Conservation (phyloP, 2,329 filamentous ascomycete genomes). For the Aspergillus terreus region DNA sequence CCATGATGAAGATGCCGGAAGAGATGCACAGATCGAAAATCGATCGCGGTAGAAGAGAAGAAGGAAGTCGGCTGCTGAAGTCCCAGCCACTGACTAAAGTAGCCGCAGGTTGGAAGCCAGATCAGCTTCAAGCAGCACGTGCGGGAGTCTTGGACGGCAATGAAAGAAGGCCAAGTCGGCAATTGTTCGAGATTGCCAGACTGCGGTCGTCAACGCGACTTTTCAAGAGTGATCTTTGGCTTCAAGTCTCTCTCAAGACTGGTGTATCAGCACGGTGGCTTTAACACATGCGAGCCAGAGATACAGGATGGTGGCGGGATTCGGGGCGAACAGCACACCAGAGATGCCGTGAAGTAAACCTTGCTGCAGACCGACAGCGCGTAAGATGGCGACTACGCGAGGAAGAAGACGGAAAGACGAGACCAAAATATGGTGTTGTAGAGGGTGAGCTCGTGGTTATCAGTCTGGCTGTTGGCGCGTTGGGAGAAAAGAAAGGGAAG, state of each 20-base stretch:
- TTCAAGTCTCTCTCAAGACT: no score
- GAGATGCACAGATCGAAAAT: background rate
- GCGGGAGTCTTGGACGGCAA: background rate
- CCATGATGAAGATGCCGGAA: constrained; percentile 48
- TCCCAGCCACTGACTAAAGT: background rate
- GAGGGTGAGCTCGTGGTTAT: background rate
- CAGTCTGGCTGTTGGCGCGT: constrained; percentile 2
- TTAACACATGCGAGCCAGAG: no score
- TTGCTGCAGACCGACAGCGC: no score
- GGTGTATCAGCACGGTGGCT: no score
- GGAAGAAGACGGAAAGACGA: background rate
- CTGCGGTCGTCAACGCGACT: no score
- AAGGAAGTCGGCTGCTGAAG: background rate
- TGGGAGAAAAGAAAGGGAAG: constrained; percentile 8
- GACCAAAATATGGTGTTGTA: background rate
- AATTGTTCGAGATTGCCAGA: no score
- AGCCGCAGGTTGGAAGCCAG: background rate
- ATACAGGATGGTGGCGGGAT: no score
- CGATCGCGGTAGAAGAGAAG: background rate
- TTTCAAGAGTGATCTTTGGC: no score
- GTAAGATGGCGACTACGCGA: background rate
- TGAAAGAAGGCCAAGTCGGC: no score
- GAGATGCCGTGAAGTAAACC: no score
- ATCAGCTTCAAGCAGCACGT: background rate
- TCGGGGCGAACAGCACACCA: no score